Evolutionary conservation across 768 basidiomycete genomes (phyloP), one percentile per base, ranked within the genome.

Genomic region (Podaxis sp.): DNA sequence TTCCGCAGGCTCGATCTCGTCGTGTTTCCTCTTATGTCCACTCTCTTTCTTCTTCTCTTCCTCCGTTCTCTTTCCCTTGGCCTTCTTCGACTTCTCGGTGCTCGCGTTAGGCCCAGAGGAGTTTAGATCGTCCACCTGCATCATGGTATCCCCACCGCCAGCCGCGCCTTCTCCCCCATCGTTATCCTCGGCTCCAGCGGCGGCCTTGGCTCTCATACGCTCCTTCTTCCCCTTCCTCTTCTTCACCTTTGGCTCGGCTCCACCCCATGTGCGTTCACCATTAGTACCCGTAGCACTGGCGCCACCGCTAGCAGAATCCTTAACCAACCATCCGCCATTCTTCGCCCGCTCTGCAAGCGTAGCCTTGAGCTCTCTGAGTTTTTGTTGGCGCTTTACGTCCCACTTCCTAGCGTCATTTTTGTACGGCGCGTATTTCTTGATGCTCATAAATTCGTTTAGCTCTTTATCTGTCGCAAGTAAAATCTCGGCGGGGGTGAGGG

Each of bases 381-480:
- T 83, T 51, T 89, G 84, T 24, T 77, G 78, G 13, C 91, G 82
- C 41, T 77, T 81, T 37, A 79, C 74, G 68, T 91, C 90, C 87
- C 88, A 93, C 36, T 74, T 78, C n/a, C 70, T 50, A 3, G 66
- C 64, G 37, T 72, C 74, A 33, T 70, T 74, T 67, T 74, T 78
- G 73, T 98, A 98, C 5, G 97, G 93, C 15, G 96, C 97, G 66
- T 93, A 83, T 73, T 91, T 90, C 76, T 93, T 96, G 68, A 98
- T 79, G 49, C 90, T 85, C 75, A 96, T 84, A 74, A 94, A 94
- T 62, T 91, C 82, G 76, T 98, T 99, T 54, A 99, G 83, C 71
- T 99, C 97, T 59, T 86, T 80, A 74, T 99, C 96, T 2, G 89
- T 93, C 5, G 96, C 95, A 69, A 93, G 82, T 25, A 99, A 81